Evolutionary conservation across 768 basidiomycete genomes (phyloP), one percentile per base, ranked within the genome.

Genomic region (Phanerodontia chrysosporium): DNA sequence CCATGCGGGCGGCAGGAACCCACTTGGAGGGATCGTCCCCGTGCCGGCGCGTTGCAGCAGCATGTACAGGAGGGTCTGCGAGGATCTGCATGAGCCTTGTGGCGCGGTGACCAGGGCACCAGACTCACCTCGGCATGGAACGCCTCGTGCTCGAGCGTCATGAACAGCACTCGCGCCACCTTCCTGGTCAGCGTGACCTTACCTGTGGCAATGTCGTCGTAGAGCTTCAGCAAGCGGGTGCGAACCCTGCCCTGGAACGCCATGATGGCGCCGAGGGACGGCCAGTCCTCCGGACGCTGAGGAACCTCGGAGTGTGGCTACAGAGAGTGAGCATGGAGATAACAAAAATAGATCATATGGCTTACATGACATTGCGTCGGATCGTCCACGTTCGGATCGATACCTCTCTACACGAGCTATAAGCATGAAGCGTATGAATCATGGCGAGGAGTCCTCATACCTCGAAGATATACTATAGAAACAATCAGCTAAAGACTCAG

Each of bases 371-470:
- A 91, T 69, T 86, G 75, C 3, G 82, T 84, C 0, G 94, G 92
- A 66, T 97, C 91, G 60, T 97, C 90, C 25, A 98, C 94, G 65
- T 88, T 84, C 0, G 97, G 97, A 64, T 98, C 97, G 65, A 99
- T 96, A 8, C 97, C 97, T 36, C 97, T 85, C 86, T 95, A n/a
- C n/a, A n/a, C n/a, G n/a, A n/a, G n/a, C n/a, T n/a, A n/a, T n/a
- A n/a, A n/a, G n/a, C n/a, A n/a, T n/a, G n/a, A n/a, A n/a, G n/a
- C n/a, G n/a, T n/a, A n/a, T n/a, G n/a, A n/a, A n/a, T n/a, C n/a
- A n/a, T n/a, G n/a, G n/a, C n/a, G n/a, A n/a, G n/a, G n/a, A n/a
- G n/a, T n/a, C n/a, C n/a, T n/a, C n/a, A n/a, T 66, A 87, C 89
- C 75, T 92, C 90, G 58, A 92, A 93, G 22, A 92, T 87, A 63